Conservation (phyloP, 495 filamentous ascomycete genomes). For the Talaromyces ruber region DNA sequence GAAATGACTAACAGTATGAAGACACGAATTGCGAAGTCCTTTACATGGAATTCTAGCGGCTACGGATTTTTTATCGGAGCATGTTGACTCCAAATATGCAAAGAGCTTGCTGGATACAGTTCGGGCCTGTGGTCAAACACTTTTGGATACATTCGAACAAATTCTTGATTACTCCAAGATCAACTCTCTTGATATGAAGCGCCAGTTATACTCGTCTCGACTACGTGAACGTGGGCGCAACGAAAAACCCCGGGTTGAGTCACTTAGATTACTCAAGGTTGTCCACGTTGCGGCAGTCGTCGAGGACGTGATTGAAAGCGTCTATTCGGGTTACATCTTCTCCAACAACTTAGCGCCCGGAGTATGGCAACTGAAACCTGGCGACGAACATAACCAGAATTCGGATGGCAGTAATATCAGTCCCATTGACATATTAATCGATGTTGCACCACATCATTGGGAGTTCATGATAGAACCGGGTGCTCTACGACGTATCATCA, state of each 20-base stretch:
- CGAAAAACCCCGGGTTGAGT: neutral
- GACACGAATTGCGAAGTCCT: slow-evolving; percentile 71
- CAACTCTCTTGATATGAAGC: slow-evolving; percentile 38
- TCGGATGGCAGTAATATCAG: slow-evolving; percentile 11
- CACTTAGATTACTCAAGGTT: slow-evolving; percentile 24
- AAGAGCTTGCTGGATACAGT: slow-evolving; percentile 59
- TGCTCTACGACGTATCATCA: slow-evolving; percentile 63
- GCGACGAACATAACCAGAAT: neutral
- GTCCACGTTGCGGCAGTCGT: slow-evolving; percentile 22
- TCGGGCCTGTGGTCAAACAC: slow-evolving; percentile 62
- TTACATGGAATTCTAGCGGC: slow-evolving; percentile 67
- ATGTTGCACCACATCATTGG: slow-evolving; percentile 55
- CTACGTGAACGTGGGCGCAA: neutral
- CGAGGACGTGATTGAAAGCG: slow-evolving; percentile 44
- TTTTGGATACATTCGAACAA: slow-evolving; percentile 77
- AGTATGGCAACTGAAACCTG: neutral
- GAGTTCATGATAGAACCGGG: slow-evolving; percentile 61
- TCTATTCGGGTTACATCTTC: slow-evolving; percentile 40
- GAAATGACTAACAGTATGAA: neutral
- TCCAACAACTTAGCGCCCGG: slow-evolving; percentile 11
- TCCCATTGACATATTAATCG: slow-evolving; percentile 47
- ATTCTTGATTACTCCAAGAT: slow-evolving; percentile 66
- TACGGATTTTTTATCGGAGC: slow-evolving; percentile 53
- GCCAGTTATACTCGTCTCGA: neutral
- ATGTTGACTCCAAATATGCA: slow-evolving; percentile 43